These are phyloP conservation scores for Pythium utonaiense DNA, from an alignment of 352 stramenopile species.

Conservation along the genomic window DNA sequence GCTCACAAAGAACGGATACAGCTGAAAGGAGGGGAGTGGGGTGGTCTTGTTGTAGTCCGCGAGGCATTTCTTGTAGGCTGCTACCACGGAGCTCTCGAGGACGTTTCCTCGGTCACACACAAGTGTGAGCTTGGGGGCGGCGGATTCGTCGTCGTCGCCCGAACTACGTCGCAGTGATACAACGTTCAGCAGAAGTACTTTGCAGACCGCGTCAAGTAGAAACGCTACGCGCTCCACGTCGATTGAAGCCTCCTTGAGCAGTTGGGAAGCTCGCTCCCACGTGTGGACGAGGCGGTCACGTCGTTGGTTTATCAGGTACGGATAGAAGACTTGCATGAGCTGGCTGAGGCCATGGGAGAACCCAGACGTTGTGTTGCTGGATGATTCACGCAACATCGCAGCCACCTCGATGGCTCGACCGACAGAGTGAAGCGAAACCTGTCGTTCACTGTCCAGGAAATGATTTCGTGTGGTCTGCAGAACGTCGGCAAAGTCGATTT, in stretches of 20 bases:
- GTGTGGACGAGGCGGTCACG: slow-evolving; percentile 37
- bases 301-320: slow-evolving; percentile 54
- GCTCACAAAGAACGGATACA: slow-evolving; percentile 67
- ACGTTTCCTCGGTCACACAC: slow-evolving; percentile 20
- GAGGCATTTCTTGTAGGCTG: slow-evolving; percentile 11
- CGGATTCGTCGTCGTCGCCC: slow-evolving; percentile 2
- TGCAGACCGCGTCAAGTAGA: slow-evolving; percentile 47
- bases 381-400: neutral
- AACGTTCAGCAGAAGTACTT: slow-evolving; percentile 44
- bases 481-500: slow-evolving; percentile 18
- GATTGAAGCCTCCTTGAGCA: neutral
- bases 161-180: slow-evolving; percentile 4
- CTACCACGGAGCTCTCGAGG: slow-evolving; percentile 10
- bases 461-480: slow-evolving; percentile 8
- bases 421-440: neutral
- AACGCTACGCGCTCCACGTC: slow-evolving; percentile 15
- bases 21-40: slow-evolving; percentile 21
- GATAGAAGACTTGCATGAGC: slow-evolving; percentile 65
- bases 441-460: neutral
- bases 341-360: slow-evolving; percentile 26
- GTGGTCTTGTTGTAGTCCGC: neutral
- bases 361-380: neutral
- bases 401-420: neutral
- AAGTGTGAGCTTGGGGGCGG: slow-evolving; percentile 21
- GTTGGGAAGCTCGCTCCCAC: slow-evolving; percentile 31